These are phyloP conservation scores for Cenchrus fungigraminus DNA, from an alignment of 176 grass and related monocot genomes.

Conservation along the genomic window DNA sequence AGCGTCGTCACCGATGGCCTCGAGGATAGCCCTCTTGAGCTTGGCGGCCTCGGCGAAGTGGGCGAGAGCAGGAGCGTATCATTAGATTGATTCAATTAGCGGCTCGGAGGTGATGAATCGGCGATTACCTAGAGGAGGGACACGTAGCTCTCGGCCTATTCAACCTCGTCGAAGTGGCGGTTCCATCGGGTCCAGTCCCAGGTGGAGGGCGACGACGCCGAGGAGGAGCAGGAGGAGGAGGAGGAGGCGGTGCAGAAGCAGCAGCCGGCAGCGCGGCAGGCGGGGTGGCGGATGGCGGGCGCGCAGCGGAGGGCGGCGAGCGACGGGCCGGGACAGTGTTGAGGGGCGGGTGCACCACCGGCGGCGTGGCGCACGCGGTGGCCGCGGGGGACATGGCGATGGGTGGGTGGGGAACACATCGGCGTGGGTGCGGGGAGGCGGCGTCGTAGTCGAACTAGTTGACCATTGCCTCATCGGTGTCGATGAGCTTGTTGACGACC, in stretches of 20 bases:
- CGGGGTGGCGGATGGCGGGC: neutral
- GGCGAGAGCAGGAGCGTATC: constrained; percentile 12
- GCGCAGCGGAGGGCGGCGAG: constrained; percentile 43
- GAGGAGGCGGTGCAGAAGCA: constrained; percentile 45
- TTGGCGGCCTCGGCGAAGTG: constrained; percentile 76
- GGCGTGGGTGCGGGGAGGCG: too few species aligned
- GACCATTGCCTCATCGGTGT: too few species aligned
- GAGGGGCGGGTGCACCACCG: constrained; percentile 48
- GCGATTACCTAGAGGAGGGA: constrained; percentile 70
- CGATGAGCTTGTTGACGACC: too few species aligned
- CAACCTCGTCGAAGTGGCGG: constrained; percentile 82
- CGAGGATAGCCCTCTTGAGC: constrained; percentile 68
- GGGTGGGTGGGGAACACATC: constrained; percentile 22
- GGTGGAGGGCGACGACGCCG: constrained; percentile 39
- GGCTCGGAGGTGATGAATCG: neutral
- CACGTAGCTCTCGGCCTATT: constrained; percentile 79
- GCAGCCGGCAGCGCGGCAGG: constrained; percentile 20
- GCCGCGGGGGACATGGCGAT: constrained; percentile 33
- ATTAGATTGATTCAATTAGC: constrained; percentile 6
- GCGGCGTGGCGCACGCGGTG: constrained; percentile 53
- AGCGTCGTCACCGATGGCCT: constrained; percentile 59
- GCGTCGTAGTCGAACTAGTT: too few species aligned
- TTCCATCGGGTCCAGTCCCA: constrained; percentile 92
- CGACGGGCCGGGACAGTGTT: constrained; percentile 17
- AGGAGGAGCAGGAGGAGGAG: constrained; percentile 8